Percentiles rank a stretch among this genome's conserved stretches.
Conservation (phyloP, 352 stramenopile species). For the Pilasporangium apinafurcum region DNA sequence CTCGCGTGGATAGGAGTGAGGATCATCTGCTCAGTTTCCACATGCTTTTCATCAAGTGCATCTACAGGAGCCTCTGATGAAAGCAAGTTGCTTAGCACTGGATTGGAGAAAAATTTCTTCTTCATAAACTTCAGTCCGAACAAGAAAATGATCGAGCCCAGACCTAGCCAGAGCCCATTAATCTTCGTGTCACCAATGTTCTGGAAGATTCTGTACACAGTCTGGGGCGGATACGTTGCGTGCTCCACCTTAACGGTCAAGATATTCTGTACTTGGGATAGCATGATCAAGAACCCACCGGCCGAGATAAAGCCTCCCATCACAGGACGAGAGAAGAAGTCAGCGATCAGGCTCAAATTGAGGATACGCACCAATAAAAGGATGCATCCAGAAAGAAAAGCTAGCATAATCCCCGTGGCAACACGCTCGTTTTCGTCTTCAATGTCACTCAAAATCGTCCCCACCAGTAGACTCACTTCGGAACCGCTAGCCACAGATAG, state of each 20-base stretch:
- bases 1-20: conserved; percentile 4
- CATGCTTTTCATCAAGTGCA: neutral
- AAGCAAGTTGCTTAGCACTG: conserved; percentile 23
- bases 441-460: conserved; percentile 44
- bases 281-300: conserved; percentile 84
- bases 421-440: conserved; percentile 27
- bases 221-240: conserved; percentile 38
- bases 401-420: conserved; percentile 32
- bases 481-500: conserved; percentile 74
- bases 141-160: conserved; percentile 49
- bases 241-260: conserved; percentile 57
- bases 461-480: conserved; percentile 49
- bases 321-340: conserved; percentile 87
- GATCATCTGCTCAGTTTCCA: conserved; percentile 7
- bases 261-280: conserved; percentile 84
- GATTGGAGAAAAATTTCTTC: conserved; percentile 24
- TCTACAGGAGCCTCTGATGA: conserved; percentile 5
- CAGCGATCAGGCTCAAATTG: conserved; percentile 77
- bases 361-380: conserved; percentile 74
- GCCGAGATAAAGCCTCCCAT: conserved; percentile 88
- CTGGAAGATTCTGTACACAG: conserved; percentile 47
- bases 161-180: conserved; percentile 60
- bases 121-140: conserved; percentile 30
- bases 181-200: conserved; percentile 56
- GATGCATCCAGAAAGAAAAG: conserved; percentile 73